Evolutionary conservation across 202 grass and related monocot genomes (phyloP).

Genomic region (Musa balbisiana): DNA sequence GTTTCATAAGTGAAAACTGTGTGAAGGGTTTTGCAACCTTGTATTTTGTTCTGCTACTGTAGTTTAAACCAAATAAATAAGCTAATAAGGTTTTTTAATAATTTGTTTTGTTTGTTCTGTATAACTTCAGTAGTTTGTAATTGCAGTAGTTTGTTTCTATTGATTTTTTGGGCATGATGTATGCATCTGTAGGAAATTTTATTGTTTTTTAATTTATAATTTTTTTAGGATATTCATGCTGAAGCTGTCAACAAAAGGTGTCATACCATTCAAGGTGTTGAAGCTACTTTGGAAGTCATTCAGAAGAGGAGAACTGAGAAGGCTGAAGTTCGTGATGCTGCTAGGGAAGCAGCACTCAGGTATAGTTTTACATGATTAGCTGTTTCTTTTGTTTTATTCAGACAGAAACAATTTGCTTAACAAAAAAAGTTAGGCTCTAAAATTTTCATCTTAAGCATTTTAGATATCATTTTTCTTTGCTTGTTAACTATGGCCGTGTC

Average conservation of each 20-base stretch:
- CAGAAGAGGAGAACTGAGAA: slow-evolving; percentile 55
- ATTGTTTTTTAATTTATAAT: background rate
- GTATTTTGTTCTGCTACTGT: too few species aligned
- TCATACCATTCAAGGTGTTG: slow-evolving; percentile 47
- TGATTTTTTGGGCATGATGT: too few species aligned
- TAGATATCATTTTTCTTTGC: too few species aligned
- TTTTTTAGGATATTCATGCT: slow-evolving; percentile 51
- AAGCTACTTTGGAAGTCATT: slow-evolving; percentile 50
- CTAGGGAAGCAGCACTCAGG: slow-evolving; percentile 45
- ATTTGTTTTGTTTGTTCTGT: too few species aligned
- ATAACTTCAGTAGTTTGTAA: too few species aligned
- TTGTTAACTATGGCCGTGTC: too few species aligned
- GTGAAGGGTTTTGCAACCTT: too few species aligned
- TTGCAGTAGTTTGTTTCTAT: too few species aligned
- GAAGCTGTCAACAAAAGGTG: slow-evolving; percentile 54
- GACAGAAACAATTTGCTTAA: background rate
- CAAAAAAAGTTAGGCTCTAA: background rate
- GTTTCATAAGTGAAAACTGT: too few species aligned
- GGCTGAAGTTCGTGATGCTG: slow-evolving; percentile 50
- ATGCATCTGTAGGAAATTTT: too few species aligned
- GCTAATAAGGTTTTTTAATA: too few species aligned
- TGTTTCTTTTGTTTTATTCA: background rate
- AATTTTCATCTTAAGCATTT: background rate
- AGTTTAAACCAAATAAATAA: too few species aligned
- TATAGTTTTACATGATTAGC: slow-evolving; percentile 14